Base-by-base conservation (phyloP, 805 yeast genomes). In the Spathaspora girioi region DNA sequence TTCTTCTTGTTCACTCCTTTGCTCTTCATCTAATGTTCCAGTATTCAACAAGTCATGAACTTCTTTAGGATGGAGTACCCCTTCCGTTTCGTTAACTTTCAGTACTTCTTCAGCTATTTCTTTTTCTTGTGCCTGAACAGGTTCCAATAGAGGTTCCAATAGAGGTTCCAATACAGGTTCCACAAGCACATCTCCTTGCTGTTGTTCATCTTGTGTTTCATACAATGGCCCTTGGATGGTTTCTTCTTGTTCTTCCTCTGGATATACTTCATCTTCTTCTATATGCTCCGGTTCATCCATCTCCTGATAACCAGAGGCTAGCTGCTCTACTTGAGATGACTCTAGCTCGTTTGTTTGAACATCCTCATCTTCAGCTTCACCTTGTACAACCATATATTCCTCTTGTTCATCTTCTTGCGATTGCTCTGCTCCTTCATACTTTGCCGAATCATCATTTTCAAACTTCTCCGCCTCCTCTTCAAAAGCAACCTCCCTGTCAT, bases 71-170 rank as follows among this genome's bases (percentile, higher is more conserved):
- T 14, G 17, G 4, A n/a, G 19, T 19, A 23, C 26, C 3, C 6
- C 6, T 23, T 23, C 26, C 6, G 6, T 6, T 23, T 23, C 6
- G 26, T 23, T 6, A 3, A 23, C 26, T 23, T 23, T 6, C 26
- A 4, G 26, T 6, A 6, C 46, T 19, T 48, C 50, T 32, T 43
- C 41, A 19, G 48, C 45, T 11, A 56, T 56, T 11, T 47, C 55
- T 18, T 56, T 55, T 26, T 14, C 51, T 43, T 42, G 60, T 27
- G 53, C 8, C 56, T 48, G 43, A 9, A 23, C 38, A 17, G 27
- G 32, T 15, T 41, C 48, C 27, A n/a, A n/a, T n/a, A n/a, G n/a
- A n/a, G n/a, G n/a, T n/a, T n/a, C n/a, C n/a, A n/a, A n/a, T n/a
- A n/a, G n/a, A n/a, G n/a, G n/a, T n/a, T n/a, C n/a, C n/a, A n/a